Evolutionary conservation across 2,329 filamentous ascomycete species (phyloP), one percentile per base, ranked within the genome.

Genomic region (Colletotrichum agaves): DNA sequence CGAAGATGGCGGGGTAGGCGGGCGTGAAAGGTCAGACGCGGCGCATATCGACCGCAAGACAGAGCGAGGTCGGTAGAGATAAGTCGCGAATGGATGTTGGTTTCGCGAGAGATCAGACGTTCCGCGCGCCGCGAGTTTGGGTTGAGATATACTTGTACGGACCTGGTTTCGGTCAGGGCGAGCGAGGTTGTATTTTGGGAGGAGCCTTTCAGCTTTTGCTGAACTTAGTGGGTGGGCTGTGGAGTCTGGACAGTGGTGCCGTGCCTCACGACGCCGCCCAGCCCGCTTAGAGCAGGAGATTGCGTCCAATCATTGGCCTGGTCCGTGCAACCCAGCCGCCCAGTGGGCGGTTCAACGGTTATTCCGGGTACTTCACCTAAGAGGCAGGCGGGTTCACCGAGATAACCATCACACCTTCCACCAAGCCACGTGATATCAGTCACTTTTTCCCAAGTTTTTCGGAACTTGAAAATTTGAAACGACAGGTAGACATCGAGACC

Each of bases 161-260:
- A 49, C 52, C 64, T 57, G 27, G 11, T 37, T 53, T 49, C 39
- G 47, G 31, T 52, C 37, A 44, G 35, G 61, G 61, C 23, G 41
- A 62, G 37, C 35, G 49, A 53, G 46, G 61, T 52, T 37, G 47
- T 41, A 50, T 63, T 63, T 64, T 65, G 50, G 62, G 57, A 56
- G 53, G 46, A 63, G 65, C 55, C 65, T 58, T 61, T 65, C 61
- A 68, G 63, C 62, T 61, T 67, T 61, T 67, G 61, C 66, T 66
- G 43, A 67, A 69, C 62, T 62, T 69, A 56, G 66, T 66, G 64
- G 61, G 64, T 67, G 62, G 64, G 62, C 57, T 56, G 63, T 62
- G 66, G n/a, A n/a, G n/a, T n/a, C n/a, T n/a, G n/a, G 56, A 62
- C 49, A 21, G 63, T 43, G 56, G 56, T 67, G 66, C 63, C 66